Base-by-base conservation (phyloP, 805 yeast species). In the Lachancea fermentati region DNA sequence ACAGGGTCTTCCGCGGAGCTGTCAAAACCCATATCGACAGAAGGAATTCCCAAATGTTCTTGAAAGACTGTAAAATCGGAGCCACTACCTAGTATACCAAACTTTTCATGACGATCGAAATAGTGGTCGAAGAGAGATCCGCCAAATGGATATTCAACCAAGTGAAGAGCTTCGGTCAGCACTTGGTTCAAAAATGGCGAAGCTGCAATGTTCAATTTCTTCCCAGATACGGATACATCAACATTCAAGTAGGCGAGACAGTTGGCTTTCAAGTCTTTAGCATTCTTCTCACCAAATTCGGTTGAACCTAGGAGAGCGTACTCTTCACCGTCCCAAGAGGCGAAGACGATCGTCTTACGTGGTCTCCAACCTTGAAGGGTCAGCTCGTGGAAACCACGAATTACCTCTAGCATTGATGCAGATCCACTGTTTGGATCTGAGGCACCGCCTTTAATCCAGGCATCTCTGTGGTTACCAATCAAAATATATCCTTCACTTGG, bases 311-410 rank as follows among this genome's bases (percentile, higher is more conserved):
- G 51, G 24, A 84, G 64, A 0, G 80, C 88, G 51, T 79, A 79
- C 60, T 84, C 91, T 59, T 84, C 91, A 39, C 86, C 91, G 56
- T 83, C 93, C 86, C 88, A 83, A n/a, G 85, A 76, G 1, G 83
- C 85, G 41, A 84, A 69, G 34, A 76, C 60, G 37, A 83, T 78
- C 1, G 85, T 72, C 54, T 85, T 68, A 36, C 69, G 59, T 26
- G 89, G 89, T 51, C 73, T 71, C 82, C 84, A 83, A 6, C 86
- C 87, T 1, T 55, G 47, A 45, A 71, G 64, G 24, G 58, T 45
- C 38, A 83, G 63, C 32, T 67, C 73, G 17, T 76, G 73, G 26
- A 81, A 65, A 1, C 75, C 79, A 35, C 85, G 67, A 5, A 80
- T 79, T 31, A 83, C 62, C 55, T 83, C 91, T 32, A 83, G 58